phyloP scores from a whole-genome alignment of 2,329 filamentous ascomycete genomes.

The Malbranchea cinnamomea region DNA sequence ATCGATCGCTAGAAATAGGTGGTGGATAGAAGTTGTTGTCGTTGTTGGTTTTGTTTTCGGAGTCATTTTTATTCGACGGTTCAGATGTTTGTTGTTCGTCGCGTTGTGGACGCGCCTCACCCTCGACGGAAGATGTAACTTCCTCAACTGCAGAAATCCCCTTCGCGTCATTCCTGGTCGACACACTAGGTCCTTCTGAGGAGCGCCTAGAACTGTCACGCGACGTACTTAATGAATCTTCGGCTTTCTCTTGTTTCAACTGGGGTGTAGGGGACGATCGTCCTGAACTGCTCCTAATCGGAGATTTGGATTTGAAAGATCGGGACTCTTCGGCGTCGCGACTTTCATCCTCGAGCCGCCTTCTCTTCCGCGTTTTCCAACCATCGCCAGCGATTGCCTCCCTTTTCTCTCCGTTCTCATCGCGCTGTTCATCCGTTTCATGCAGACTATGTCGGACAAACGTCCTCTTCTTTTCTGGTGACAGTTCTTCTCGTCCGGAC shows the following conservation, averaged over 20 bases:
- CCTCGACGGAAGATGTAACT: slow-evolving; percentile 11
- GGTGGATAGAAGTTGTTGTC: slow-evolving; percentile 16
- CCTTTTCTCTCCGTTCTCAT: slow-evolving; percentile 11
- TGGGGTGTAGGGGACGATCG: slow-evolving; percentile 15
- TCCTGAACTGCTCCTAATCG: slow-evolving; percentile 15
- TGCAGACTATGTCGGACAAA: slow-evolving; percentile 26
- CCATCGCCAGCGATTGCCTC: slow-evolving; percentile 15
- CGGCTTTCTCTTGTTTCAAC: slow-evolving; percentile 23
- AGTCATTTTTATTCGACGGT: slow-evolving; percentile 8
- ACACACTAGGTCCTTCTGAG: slow-evolving; percentile 9
- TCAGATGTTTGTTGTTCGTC: slow-evolving; percentile 11
- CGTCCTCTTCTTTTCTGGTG: slow-evolving; percentile 32
- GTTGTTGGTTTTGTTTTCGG: slow-evolving; percentile 16
- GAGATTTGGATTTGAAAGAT: slow-evolving; percentile 13
- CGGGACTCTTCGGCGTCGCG: slow-evolving; percentile 12
- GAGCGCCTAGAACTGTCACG: slow-evolving; percentile 11
- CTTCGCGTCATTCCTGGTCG: slow-evolving; percentile 15
- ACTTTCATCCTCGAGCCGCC: slow-evolving; percentile 16
- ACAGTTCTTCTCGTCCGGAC: slow-evolving; percentile 30
- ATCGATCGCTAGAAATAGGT: slow-evolving; percentile 20
- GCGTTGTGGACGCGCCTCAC: slow-evolving; percentile 11
- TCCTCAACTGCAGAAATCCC: slow-evolving; percentile 26
- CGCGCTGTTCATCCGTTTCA: slow-evolving; percentile 13
- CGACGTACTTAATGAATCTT: slow-evolving; percentile 17
- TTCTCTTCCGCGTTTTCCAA: slow-evolving; percentile 18